Evolutionary conservation across 257 asterid species (phyloP), one percentile per base, ranked within the genome.

Genomic region (Lantana camara): DNA sequence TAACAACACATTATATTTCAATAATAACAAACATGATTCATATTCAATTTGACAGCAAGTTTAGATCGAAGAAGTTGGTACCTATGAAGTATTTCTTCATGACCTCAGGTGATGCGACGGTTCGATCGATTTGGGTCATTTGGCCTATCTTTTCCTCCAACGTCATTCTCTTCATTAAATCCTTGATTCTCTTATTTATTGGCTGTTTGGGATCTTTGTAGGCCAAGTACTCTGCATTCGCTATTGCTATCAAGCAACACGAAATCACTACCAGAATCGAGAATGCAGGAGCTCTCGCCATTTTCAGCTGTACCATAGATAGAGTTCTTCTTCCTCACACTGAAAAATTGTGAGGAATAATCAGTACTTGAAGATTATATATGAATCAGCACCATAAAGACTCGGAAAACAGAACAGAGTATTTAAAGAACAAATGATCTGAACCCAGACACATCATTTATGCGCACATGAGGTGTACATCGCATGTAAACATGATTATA

Each of bases 201-300:
- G 84, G 81, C 76, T 73, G 74, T 24, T 73, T 85, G 3, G 90
- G 88, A 73, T 85, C 94, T 73, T 73, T 85, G 80, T 83, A 86
- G 10, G 51, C 37, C 42, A 16, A 2, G 8, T 65, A 17, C 4
- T 80, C 77, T 40, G 73, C 79, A 66, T 67, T 58, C 23, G 60
- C 55, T 47, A 57, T 4, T 12, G 20, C 45, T 44, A 6, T 17
- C 21, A 62, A 66, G 55, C 66, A 71, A 35, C 64, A 79, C 16
- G 64, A 17, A 3, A 47, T 68, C 40, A 75, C 10, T 19, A 75
- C 16, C 9, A 60, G 60, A 50, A 70, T 23, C 67, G 64, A 63
- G 42, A 46, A 47, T 20, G 9, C 12, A 7, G 16, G 42, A 16
- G 38, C 5, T 55, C 47, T 62, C 59, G 24, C 61, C 80, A 78